A percentile compares a stretch with the other conserved stretches of the same genome.
Evolutionary conservation across 2,329 filamentous ascomycete species (phyloP).

Genomic region (Pseudocercospora macadamiae): DNA sequence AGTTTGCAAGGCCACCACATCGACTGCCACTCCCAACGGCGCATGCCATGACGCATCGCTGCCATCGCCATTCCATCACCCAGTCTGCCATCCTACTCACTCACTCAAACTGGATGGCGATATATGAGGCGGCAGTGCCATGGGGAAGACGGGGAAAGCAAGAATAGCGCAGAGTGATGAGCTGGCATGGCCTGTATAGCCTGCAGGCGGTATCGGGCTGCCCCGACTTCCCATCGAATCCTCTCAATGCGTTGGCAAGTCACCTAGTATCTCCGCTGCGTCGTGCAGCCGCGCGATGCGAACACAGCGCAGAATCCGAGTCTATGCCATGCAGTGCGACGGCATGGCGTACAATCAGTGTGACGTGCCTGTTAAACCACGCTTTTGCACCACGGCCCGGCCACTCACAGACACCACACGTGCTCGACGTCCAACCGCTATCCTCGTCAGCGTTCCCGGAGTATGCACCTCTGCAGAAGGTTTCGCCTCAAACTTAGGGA

Average conservation of each 20-base stretch:
- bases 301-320: constrained; percentile 13
- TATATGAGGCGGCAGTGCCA: constrained; percentile 22
- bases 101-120: neutral
- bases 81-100: neutral
- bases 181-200: constrained; percentile 25
- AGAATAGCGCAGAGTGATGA: constrained; percentile 20
- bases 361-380: constrained; percentile 16
- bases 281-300: constrained; percentile 19
- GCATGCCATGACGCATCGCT: neutral
- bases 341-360: constrained; percentile 5
- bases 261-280: neutral
- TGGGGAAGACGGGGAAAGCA: constrained; percentile 11
- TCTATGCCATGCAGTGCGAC: constrained; percentile 10
- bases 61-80: constrained; percentile 2
- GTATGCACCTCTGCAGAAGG: constrained; percentile 12
- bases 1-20: neutral
- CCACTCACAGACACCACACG: neutral
- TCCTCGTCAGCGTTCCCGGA: neutral
- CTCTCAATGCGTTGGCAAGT: constrained; percentile 18
- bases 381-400: neutral
- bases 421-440: constrained; percentile 10
- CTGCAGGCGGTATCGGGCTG: constrained; percentile 1
- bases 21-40: neutral
- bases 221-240: constrained; percentile 5
- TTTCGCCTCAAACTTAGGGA: constrained; percentile 21